Base-by-base conservation (phyloP, 306 rosid species). In the Benincasa hispida region DNA sequence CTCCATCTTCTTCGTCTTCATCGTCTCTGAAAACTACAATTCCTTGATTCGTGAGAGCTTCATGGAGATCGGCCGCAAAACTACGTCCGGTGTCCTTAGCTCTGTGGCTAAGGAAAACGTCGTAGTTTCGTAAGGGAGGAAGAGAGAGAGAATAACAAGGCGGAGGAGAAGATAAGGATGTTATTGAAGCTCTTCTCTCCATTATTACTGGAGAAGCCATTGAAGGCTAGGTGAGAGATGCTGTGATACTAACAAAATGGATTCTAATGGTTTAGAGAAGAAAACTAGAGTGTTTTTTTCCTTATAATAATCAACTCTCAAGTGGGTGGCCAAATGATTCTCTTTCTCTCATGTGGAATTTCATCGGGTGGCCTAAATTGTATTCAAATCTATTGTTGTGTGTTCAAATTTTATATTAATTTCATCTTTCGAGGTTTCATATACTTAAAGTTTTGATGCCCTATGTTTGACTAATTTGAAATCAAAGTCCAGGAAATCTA, bases 61-160 rank as follows among this genome's bases (percentile, higher is more conserved):
- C 77, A 32, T 83, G 83, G 5, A 87, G 83, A 75, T 56, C 65
- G 13, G 83, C 81, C 1, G 85, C 66, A 76, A 87, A 87, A 41
- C 48, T 75, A 50, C 24, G 60, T 19, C 87, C 47, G n/a, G 82
- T 82, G 30, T 82, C 88, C n/a, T 78, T 72, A 22, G 74, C 82
- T 78, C 82, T 58, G 72, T 83, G 83, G 79, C 91, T 83, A 18
- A 87, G 58, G 42, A 48, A 72, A 27, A 72, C 76, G 34, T 72
- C 76, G 21, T 47, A 72, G 14, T 8, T 51, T 51, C 45, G 45
- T 10, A 18, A 3, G 0, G 22, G 56, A 45, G 75, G 56, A 87
- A 25, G 21, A 24, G 56, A 65, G 18, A 65, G 3, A 37, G 48
- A 21, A 10, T 35, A 37, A n/a, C 32, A 30, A 66, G 65, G 18